Evolutionary conservation across 2,329 filamentous ascomycete genomes (phyloP), one percentile per base, ranked within the genome.

Genomic region (Trichophyton verrucosum): DNA sequence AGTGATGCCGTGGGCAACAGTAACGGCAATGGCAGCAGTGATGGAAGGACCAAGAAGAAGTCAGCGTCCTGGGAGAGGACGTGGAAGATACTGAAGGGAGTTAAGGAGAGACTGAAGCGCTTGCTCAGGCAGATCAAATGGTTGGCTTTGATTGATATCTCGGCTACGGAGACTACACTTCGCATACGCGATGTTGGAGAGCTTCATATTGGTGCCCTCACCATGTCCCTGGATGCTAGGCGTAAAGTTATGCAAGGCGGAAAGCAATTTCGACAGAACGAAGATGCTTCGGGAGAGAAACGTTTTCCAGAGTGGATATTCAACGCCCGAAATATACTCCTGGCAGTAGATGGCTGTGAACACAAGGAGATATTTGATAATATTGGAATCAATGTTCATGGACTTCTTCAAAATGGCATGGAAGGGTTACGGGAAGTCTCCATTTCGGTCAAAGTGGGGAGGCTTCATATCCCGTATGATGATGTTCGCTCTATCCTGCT

Each of bases 261-360:
- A 62, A 87, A 91, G 51, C 86, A 95, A 68, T 96, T 96, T 74
- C 86, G 91, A 67, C 89, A 90, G 69, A 82, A 87, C 73, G 85
- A 85, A 69, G 79, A 85, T 65, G 79, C 83, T 65, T 80, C 80
- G 49, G 79, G 80, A 30, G 77, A 84, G 57, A 85, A 87, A 67
- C 81, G 83, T 55, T 91, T 94, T 44, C 92, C 91, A 1, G 95
- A 99, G 77, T 99, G 95, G 92, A 92, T 95, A 65, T 81, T 95
- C 68, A 87, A 87, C 6, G 75, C 92, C 58, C 85, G 89, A 63
- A 96, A 91, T 73, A 82, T 97, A 55, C 79, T 97, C 5, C 95
- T 99, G 68, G 95, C 89, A 0, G 85, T 90, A 1, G 86, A 95
- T 61, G 91, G 90, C 38, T 82, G 82, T 60, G 91, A 97, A 61